These are phyloP conservation scores for Claviceps pazoutovae DNA, from an alignment of 2,329 filamentous ascomycete species.

Conservation along the genomic window DNA sequence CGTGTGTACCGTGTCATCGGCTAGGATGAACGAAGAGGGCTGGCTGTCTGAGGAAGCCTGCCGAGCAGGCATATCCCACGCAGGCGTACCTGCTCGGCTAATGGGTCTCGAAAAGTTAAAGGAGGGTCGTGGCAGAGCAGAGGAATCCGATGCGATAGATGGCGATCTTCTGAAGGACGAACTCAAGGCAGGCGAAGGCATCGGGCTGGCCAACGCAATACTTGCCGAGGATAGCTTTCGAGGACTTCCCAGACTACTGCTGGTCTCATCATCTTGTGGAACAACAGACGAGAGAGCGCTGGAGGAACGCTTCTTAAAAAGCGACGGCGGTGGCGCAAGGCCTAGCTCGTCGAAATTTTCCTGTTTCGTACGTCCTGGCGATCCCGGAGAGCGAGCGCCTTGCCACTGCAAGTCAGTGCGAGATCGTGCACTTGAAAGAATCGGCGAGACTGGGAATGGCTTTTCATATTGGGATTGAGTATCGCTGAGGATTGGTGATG, in stretches of 20 bases:
- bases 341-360: conserved; percentile 36
- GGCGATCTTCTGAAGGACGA: conserved; percentile 59
- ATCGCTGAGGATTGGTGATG: conserved; percentile 34
- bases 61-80: conserved; percentile 41
- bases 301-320: conserved; percentile 38
- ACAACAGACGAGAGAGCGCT: conserved; percentile 51
- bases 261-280: conserved; percentile 57
- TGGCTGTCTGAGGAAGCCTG: conserved; percentile 56
- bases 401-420: conserved; percentile 21
- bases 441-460: conserved; percentile 16
- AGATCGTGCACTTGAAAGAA: conserved; percentile 20
- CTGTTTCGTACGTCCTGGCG: conserved; percentile 31
- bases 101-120: conserved; percentile 92
- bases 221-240: conserved; percentile 68
- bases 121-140: conserved; percentile 55
- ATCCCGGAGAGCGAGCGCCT: conserved; percentile 21
- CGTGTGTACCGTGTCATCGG: conserved; percentile 52
- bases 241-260: conserved; percentile 38
- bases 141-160: conserved; percentile 72
- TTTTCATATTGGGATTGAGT: conserved; percentile 16
- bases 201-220: conserved; percentile 28
- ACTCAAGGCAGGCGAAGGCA: conserved; percentile 43
- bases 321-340: conserved; percentile 35
- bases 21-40: conserved; percentile 46
- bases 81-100: conserved; percentile 55